A percentile compares a stretch with the other conserved stretches of the same genome.
These are phyloP conservation scores for Mortierella hygrophila DNA, from an alignment of 192 early-diverging fungal species.

Conservation along the genomic window DNA sequence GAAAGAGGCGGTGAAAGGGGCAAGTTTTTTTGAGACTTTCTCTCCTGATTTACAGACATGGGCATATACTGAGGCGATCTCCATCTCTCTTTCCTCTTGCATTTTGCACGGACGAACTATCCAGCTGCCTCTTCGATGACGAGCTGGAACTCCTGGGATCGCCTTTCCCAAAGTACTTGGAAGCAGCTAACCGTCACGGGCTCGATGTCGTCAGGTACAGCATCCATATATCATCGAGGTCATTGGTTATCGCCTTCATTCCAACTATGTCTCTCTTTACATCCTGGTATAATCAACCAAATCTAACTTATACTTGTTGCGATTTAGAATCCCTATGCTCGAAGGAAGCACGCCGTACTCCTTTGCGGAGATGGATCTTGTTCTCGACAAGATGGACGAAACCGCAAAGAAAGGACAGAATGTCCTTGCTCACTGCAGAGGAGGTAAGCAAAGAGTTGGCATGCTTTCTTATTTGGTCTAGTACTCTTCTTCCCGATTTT, in stretches of 20 bases:
- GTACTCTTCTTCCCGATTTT: not conserved
- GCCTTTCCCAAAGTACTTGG: conserved; percentile 69
- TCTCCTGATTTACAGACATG: not conserved
- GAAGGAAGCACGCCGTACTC: conserved; percentile 75
- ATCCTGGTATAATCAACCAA: not conserved
- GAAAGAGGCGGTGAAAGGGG: not conserved
- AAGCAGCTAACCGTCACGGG: conserved; percentile 62
- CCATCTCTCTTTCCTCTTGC: conserved; percentile 5
- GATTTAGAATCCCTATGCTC: conserved; percentile 71
- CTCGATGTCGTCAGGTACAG: conserved; percentile 69
- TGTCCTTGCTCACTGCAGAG: conserved; percentile 79
- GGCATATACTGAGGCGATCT: not conserved
- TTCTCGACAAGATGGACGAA: conserved; percentile 65
- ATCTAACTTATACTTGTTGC: not conserved
- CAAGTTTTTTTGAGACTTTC: not conserved
- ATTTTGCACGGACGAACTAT: conserved; percentile 15
- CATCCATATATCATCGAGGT: too few species aligned
- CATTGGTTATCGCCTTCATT: not conserved
- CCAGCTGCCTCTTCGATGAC: conserved; percentile 73
- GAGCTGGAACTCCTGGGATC: conserved; percentile 79
- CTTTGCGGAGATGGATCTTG: conserved; percentile 67
- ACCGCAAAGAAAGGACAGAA: conserved; percentile 62
- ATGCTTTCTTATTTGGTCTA: not conserved
- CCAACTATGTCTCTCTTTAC: not conserved
- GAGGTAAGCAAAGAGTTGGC: conserved; percentile 54